Percentiles rank a stretch among this genome's conserved stretches.
These are phyloP conservation scores for Metarhizium robertsii DNA, from an alignment of 2,329 filamentous ascomycete genomes.

Conservation along the genomic window DNA sequence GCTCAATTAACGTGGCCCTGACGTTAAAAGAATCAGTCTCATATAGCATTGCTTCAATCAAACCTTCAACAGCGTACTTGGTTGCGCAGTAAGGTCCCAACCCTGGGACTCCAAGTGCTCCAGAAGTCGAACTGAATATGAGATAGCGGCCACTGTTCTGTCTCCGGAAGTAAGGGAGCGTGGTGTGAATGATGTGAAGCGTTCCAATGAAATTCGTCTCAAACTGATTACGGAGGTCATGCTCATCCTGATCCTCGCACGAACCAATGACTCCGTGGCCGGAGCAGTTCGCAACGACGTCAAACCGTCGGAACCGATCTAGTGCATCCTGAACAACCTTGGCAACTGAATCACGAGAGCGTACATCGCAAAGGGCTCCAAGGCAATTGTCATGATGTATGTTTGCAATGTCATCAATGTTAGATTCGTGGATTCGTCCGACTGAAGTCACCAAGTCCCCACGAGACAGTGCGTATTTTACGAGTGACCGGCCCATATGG, in stretches of 20 bases:
- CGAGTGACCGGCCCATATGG: conserved; percentile 86
- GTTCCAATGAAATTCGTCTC: conserved; percentile 97
- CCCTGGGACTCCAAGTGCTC: conserved; percentile 86
- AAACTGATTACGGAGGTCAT: conserved; percentile 91
- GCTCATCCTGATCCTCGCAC: conserved; percentile 93
- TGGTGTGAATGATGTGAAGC: conserved; percentile 83
- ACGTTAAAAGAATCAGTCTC: conserved; percentile 88
- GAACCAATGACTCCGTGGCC: conserved; percentile 93
- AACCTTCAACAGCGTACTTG: conserved; percentile 91
- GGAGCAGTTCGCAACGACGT: conserved; percentile 87
- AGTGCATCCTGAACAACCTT: conserved; percentile 62
- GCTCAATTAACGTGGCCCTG: conserved; percentile 87
- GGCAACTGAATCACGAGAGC: conserved; percentile 68
- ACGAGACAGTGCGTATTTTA: conserved; percentile 70
- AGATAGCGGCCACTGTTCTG: conserved; percentile 73
- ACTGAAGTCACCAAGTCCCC: conserved; percentile 82
- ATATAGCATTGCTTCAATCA: conserved; percentile 95
- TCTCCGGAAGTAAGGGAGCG: conserved; percentile 76
- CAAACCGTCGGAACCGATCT: conserved; percentile 68
- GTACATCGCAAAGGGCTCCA: conserved; percentile 81
- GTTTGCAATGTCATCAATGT: conserved; percentile 59
- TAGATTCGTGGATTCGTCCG: conserved; percentile 72
- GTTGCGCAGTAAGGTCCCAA: conserved; percentile 92
- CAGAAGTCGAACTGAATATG: conserved; percentile 89
- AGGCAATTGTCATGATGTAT: conserved; percentile 67